Conservation (phyloP, 768 basidiomycete genomes). For the Suillus fuscotomentosus region DNA sequence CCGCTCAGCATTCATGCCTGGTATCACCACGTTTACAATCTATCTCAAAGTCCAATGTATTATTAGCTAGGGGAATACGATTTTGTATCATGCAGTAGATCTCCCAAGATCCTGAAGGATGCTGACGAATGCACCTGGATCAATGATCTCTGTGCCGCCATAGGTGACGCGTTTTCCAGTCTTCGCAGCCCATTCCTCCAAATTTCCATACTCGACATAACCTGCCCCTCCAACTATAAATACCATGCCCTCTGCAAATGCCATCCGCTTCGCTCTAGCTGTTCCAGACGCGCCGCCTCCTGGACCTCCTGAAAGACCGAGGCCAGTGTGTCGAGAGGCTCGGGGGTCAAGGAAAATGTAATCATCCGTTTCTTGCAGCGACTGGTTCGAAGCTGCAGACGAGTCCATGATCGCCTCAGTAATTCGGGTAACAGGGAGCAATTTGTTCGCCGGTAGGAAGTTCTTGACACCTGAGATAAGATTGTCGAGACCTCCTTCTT, state of each 20-base stretch:
- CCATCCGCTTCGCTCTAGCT: slow-evolving; percentile 59
- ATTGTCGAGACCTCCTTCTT: slow-evolving; percentile 96
- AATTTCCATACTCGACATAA: slow-evolving; percentile 95
- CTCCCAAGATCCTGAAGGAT: slow-evolving; percentile 67
- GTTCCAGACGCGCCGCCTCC: slow-evolving; percentile 34
- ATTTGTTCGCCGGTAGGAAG: slow-evolving; percentile 93
- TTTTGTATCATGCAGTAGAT: slow-evolving; percentile 23
- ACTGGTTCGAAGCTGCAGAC: slow-evolving; percentile 88
- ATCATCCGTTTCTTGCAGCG: slow-evolving; percentile 94
- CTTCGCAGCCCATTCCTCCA: slow-evolving; percentile 88
- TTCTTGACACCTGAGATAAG: slow-evolving; percentile 97
- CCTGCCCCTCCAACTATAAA: slow-evolving; percentile 97
- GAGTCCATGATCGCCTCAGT: slow-evolving; percentile 99
- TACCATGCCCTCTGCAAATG: slow-evolving; percentile 85
- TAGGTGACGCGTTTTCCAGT: slow-evolving; percentile 87
- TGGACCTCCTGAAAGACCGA: slow-evolving; percentile 44
- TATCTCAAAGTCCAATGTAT: background rate
- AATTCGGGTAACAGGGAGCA: slow-evolving; percentile 88
- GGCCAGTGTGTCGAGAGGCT: slow-evolving; percentile 57
- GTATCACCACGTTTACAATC: background rate
- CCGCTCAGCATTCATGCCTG: background rate
- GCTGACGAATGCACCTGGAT: slow-evolving; percentile 81
- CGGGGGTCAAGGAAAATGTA: slow-evolving; percentile 93
- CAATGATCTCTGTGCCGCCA: slow-evolving; percentile 93
- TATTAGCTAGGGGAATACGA: slow-evolving; percentile 2